A percentile compares a stretch with the other conserved stretches of the same genome.
Conservation (phyloP, 345 rosid species). For the Raphanus sativus region DNA sequence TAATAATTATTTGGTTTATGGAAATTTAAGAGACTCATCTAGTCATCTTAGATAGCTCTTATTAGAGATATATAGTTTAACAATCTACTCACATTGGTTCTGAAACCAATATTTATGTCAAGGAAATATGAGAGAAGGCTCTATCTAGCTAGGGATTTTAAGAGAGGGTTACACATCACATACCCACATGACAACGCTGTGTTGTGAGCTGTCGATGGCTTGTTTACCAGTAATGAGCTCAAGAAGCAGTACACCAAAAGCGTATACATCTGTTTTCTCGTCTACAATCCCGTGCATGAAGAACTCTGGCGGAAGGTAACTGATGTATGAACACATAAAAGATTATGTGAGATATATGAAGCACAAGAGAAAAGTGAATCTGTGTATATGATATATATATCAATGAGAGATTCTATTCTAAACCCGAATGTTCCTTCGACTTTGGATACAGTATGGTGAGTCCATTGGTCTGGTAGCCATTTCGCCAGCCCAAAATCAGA, state of each 20-base stretch:
- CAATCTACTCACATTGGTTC: neutral
- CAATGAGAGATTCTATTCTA: conserved; percentile 26
- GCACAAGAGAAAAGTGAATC: neutral
- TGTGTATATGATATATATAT: neutral
- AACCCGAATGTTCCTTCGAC: conserved; percentile 99
- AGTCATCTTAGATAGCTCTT: neutral
- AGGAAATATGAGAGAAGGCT: conserved; percentile 8
- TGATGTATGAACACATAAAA: conserved; percentile 29
- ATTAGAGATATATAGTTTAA: too few relatives aligned
- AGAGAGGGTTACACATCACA: conserved; percentile 31
- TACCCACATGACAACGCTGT: conserved; percentile 93
- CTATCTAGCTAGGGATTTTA: neutral
- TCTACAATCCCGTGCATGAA: conserved; percentile 93
- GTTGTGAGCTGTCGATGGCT: conserved; percentile 75
- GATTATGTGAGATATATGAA: neutral
- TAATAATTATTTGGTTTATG: neutral
- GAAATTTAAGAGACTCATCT: neutral
- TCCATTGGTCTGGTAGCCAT: conserved; percentile 95
- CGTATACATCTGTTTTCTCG: conserved; percentile 89
- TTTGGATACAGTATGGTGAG: conserved; percentile 76
- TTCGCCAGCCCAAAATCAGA: conserved; percentile 95
- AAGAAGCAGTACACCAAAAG: conserved; percentile 75
- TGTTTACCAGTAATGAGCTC: conserved; percentile 87
- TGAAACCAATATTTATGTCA: neutral
- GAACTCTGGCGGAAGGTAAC: conserved; percentile 91